Percentiles rank a stretch among this genome's conserved stretches.
These are phyloP conservation scores for Coriaria nepalensis DNA, from an alignment of 306 rosid species.

Conservation along the genomic window DNA sequence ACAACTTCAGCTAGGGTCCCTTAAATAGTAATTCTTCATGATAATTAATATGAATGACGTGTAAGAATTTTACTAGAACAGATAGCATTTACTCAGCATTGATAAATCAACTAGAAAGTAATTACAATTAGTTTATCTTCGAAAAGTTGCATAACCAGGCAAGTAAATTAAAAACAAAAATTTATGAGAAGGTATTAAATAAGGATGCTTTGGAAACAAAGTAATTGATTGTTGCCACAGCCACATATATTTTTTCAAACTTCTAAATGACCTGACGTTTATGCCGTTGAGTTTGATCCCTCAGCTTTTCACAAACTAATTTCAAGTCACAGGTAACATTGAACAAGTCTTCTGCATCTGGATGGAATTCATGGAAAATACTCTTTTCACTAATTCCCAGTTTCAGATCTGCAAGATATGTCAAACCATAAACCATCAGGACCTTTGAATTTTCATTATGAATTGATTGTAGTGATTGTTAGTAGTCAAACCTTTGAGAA, in stretches of 20 bases:
- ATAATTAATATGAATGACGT: no score
- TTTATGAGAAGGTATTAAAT: no score
- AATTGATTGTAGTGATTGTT: slow-evolving; percentile 9
- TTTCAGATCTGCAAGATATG: slow-evolving; percentile 52
- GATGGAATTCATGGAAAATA: slow-evolving; percentile 89
- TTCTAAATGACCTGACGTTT: slow-evolving; percentile 61
- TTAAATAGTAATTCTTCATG: no score
- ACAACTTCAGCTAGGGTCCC: no score
- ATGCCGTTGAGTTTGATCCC: slow-evolving; percentile 68
- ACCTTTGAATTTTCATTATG: slow-evolving; percentile 1
- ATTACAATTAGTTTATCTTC: no score
- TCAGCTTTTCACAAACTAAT: slow-evolving; percentile 87
- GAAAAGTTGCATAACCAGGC: no score
- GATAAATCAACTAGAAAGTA: no score
- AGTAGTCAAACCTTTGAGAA: slow-evolving; percentile 58
- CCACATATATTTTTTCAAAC: no score
- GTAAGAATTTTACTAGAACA: no score
- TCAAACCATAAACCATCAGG: slow-evolving; percentile 3
- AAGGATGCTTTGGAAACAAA: no score
- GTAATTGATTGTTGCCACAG: no score
- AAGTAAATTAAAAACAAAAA: slow-evolving; percentile 2
- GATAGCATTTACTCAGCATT: no score
- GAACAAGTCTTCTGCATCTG: slow-evolving; percentile 95
- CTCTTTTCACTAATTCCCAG: slow-evolving; percentile 88
- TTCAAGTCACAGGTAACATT: slow-evolving; percentile 94